A percentile compares a stretch with the other conserved stretches of the same genome.
These are phyloP conservation scores for Tolypocladium endophyticum DNA, from an alignment of 2,329 filamentous ascomycete species.

Conservation along the genomic window DNA sequence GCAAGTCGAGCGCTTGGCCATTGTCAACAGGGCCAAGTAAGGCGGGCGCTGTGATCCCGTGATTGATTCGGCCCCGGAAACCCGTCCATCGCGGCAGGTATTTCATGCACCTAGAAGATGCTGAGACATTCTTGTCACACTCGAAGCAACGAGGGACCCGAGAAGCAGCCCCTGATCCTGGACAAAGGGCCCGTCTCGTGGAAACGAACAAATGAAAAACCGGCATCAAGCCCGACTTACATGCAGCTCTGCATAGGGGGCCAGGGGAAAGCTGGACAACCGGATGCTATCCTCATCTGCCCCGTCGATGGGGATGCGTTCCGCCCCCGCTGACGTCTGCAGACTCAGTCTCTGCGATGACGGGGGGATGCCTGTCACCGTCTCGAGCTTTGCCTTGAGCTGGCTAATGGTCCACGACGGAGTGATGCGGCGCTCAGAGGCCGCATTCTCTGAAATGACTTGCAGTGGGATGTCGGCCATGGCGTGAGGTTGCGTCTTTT, in stretches of 20 bases:
- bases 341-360: constrained; percentile 65
- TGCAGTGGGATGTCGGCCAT: constrained; percentile 68
- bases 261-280: constrained; percentile 55
- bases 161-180: constrained; percentile 1
- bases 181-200: constrained; percentile 1
- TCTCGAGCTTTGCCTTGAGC: constrained; percentile 80
- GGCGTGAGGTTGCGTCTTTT: constrained; percentile 11
- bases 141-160: neutral
- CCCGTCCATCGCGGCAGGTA: neutral
- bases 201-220: constrained; percentile 7
- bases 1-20: neutral
- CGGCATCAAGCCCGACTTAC: constrained; percentile 42
- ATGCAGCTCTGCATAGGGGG: constrained; percentile 67
- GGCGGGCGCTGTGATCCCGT: neutral
- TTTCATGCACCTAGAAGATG: neutral
- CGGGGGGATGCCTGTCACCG: constrained; percentile 84
- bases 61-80: neutral
- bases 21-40: constrained; percentile 10
- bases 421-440: constrained; percentile 82
- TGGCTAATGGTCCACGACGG: constrained; percentile 83
- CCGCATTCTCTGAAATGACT: constrained; percentile 64
- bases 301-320: constrained; percentile 55
- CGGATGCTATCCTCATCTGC: constrained; percentile 61
- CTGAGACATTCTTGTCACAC: constrained; percentile 3
- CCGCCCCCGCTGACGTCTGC: constrained; percentile 43